Evolutionary conservation across 129 eudicot genomes (phyloP), one percentile per base, ranked within the genome.

Genomic region (Chrysanthemum seticuspe): DNA sequence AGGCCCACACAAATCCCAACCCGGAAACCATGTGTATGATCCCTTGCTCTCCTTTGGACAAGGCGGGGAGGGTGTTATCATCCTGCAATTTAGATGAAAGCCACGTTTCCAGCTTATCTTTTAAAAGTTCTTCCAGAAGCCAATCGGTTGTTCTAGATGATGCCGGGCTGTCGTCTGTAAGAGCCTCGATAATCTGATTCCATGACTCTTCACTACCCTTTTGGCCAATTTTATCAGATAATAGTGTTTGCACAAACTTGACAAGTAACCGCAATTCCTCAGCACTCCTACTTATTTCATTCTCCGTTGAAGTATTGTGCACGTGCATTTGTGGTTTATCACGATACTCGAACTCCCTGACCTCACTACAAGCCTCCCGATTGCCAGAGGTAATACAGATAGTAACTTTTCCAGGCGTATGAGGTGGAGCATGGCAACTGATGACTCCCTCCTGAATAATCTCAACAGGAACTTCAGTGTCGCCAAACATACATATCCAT

Each of bases 401-500:
- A 67, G 85, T 74, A 55, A 88, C 94, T 84, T 86, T 90, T 78
- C 97, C 99, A 49, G 88, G 86, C 48, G 75, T 62, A 78, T 72
- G 86, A 77, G 89, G 88, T 58, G 99, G 99, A 58, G 93, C 94
- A 27, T 72, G 84, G 67, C 96, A 90, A 73, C 88, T 15, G 13
- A 95, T 74, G 73, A 90, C 97, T 76, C 97, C 71, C 25, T 95
- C 86, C 73, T 88, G 91, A 76, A 95, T 83, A 40, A 95, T 81
- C 89, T 95, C 83, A 66, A 82, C 75, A 59, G 99, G 97, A 73
- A 95, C 96, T 86, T 95, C 96, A 77, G 76, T 82, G 78, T 90
- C 89, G 60, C 97, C 96, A 82, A 95, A 88, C 99, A 95, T 90
- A 79, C 97, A 95, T 70, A 80, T 68, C 97, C 97, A 94, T 47